A percentile compares a stretch with the other conserved stretches of the same genome.
phyloP scores from a whole-genome alignment of 768 basidiomycete genomes.

The Auriculariales sp. region DNA sequence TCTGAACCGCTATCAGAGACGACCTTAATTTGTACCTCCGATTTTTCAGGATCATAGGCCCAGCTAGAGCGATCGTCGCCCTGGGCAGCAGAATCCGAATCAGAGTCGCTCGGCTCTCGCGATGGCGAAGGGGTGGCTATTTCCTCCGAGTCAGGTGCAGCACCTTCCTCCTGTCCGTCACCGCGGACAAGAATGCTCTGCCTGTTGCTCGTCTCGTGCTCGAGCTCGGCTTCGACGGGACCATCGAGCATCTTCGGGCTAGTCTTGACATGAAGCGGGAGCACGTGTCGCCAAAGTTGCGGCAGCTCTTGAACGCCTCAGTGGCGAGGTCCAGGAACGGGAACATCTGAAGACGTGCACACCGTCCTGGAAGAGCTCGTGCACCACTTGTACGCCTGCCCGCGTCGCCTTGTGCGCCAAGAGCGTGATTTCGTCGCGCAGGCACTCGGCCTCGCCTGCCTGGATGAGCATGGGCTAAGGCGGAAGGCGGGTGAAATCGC shows the following conservation, averaged over 20 bases:
- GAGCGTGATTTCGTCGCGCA: conserved; percentile 87
- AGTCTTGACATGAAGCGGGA: conserved; percentile 37
- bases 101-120: no score
- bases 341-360: conserved; percentile 89
- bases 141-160: conserved; percentile 26
- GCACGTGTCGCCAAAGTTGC: conserved; percentile 43
- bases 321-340: conserved; percentile 57
- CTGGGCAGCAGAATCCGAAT: no score
- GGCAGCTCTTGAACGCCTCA: conserved; percentile 57
- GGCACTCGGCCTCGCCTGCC: conserved; percentile 84
- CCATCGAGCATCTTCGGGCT: conserved; percentile 38
- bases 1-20: no score
- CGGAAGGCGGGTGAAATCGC: conserved; percentile 72
- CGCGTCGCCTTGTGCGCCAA: conserved; percentile 85
- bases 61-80: conserved; percentile 34
- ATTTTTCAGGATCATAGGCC: conserved; percentile 18
- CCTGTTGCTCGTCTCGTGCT: conserved; percentile 55
- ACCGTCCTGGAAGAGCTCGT: conserved; percentile 85
- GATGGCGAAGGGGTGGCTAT: conserved; percentile 14
- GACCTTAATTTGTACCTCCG: conserved; percentile 6
- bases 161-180: conserved; percentile 42
- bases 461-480: conserved; percentile 88
- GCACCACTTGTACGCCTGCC: conserved; percentile 71
- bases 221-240: conserved; percentile 44
- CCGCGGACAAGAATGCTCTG: conserved; percentile 55